Conservation (phyloP, 2,329 filamentous ascomycete species). For the Aspergillus sp. region DNA sequence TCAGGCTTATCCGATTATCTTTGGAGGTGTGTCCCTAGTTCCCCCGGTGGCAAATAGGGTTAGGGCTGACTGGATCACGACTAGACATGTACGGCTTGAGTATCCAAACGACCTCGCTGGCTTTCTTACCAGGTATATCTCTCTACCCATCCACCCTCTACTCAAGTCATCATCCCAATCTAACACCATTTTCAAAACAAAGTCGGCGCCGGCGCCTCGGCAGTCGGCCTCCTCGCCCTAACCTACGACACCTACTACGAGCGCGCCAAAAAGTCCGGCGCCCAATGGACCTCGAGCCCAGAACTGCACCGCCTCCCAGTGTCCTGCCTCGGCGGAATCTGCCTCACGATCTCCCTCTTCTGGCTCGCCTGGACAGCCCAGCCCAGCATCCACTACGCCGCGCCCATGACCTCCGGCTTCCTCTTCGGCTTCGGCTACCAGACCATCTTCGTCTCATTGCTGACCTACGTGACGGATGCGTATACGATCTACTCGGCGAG, state of each 20-base stretch:
- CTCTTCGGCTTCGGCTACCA: constrained; percentile 63
- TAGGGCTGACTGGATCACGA: neutral
- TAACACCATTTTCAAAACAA: neutral
- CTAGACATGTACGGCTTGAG: constrained; percentile 61
- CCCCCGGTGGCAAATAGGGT: neutral
- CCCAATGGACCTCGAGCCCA: constrained; percentile 55
- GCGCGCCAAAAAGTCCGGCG: constrained; percentile 50
- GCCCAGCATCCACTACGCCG: constrained; percentile 50
- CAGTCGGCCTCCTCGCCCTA: constrained; percentile 63
- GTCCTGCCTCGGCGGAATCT: constrained; percentile 67
- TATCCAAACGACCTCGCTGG: constrained; percentile 63
- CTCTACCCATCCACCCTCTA: neutral
- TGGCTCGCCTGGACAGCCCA: constrained; percentile 62
- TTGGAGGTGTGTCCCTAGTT: constrained; percentile 41
- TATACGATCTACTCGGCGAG: constrained; percentile 64
- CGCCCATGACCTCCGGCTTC: constrained; percentile 60
- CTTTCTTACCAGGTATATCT: constrained; percentile 61
- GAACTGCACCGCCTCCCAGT: constrained; percentile 69
- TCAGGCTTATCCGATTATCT: constrained; percentile 72
- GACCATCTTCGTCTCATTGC: constrained; percentile 62
- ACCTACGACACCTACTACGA: constrained; percentile 63
- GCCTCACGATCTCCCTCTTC: constrained; percentile 53
- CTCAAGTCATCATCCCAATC: too few species aligned
- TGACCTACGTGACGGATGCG: constrained; percentile 67
- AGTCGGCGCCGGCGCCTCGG: constrained; percentile 61